phyloP scores from a whole-genome alignment of 441 rosid genomes.

The Lepidium campestre region DNA sequence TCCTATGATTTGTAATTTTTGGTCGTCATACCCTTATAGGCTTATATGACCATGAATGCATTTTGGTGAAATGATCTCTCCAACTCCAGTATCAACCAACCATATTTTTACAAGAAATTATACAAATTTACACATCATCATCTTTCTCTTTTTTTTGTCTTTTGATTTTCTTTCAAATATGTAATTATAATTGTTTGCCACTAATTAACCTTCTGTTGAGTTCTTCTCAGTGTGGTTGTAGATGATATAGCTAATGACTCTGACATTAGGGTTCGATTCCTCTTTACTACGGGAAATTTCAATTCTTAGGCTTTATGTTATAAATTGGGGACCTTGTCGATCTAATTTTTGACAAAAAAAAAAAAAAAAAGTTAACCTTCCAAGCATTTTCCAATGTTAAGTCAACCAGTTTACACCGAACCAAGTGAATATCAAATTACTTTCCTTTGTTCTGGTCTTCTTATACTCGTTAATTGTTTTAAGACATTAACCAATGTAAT shows the following conservation, averaged over 20 bases:
- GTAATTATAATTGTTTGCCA: neutral
- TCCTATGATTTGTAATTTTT: slow-evolving; percentile 3
- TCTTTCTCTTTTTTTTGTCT: neutral
- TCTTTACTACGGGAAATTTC: too few species aligned
- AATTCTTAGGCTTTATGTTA: too few species aligned
- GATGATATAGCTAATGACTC: too few species aligned
- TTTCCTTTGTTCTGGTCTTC: neutral
- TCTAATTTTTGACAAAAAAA: too few species aligned
- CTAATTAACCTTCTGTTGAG: neutral
- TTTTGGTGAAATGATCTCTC: slow-evolving; percentile 4
- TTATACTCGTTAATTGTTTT: neutral
- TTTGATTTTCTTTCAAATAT: neutral
- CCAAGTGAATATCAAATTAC: neutral
- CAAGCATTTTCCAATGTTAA: neutral
- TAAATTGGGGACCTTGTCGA: too few species aligned
- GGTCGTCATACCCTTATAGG: slow-evolving; percentile 21
- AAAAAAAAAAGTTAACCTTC: too few species aligned
- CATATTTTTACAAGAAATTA: neutral
- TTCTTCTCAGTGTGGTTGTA: too few species aligned
- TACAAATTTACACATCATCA: neutral
- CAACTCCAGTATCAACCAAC: slow-evolving; percentile 12
- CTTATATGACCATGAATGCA: slow-evolving; percentile 14
- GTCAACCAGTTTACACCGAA: neutral
- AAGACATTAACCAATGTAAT: neutral
- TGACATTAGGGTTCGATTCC: too few species aligned